A percentile compares a stretch with the other conserved stretches of the same genome.
Conservation (phyloP, 768 basidiomycete genomes). For the Porpolomopsis calyptriformis region DNA sequence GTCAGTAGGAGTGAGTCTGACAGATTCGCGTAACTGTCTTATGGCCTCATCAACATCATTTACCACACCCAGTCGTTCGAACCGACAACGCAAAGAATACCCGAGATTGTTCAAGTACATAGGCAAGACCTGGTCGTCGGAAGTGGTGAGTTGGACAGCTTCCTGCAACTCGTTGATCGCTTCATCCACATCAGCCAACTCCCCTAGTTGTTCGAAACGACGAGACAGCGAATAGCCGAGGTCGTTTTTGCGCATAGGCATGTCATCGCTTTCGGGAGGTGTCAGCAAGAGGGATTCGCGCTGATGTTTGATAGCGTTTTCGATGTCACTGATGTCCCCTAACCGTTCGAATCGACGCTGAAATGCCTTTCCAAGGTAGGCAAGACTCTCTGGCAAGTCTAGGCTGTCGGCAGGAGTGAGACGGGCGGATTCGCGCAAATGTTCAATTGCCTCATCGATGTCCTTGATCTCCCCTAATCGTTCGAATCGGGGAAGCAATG, state of each 20-base stretch:
- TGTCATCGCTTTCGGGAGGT: constrained; percentile 12
- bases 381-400: constrained; percentile 9
- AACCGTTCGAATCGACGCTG: constrained; percentile 15
- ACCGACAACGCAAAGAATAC: not conserved
- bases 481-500: constrained; percentile 12
- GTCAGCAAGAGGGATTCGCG: constrained; percentile 14
- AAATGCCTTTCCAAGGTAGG: constrained; percentile 12
- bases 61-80: not conserved
- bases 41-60: constrained; percentile 13
- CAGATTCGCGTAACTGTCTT: not conserved
- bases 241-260: constrained; percentile 11
- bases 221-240: constrained; percentile 12
- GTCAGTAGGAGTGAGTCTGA: not conserved
- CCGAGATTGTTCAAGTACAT: not conserved
- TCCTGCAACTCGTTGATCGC: constrained; percentile 4
- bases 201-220: constrained; percentile 15
- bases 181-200: constrained; percentile 13
- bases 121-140: not conserved
- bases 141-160: not conserved
- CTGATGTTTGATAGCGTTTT: constrained; percentile 14
- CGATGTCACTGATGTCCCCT: constrained; percentile 16
- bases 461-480: constrained; percentile 12
- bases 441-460: constrained; percentile 14
- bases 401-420: constrained; percentile 13
- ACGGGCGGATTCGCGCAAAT: constrained; percentile 8